A percentile compares a stretch with the other conserved stretches of the same genome.
Evolutionary conservation across 2,329 filamentous ascomycete genomes (phyloP).

Genomic region (Penicillium sp.): DNA sequence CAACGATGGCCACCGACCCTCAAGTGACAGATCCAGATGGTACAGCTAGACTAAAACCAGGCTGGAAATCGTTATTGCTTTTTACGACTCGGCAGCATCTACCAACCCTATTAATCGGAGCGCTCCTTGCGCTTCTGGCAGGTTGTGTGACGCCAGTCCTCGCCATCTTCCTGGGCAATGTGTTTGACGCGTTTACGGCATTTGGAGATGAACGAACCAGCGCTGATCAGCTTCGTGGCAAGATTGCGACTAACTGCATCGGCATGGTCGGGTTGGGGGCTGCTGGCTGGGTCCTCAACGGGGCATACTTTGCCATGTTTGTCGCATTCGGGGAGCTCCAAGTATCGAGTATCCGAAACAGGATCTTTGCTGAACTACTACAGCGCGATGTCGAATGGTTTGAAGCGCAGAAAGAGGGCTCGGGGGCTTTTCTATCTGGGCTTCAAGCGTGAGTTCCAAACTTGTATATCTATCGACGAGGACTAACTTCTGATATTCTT

Average conservation of each 20-base stretch:
- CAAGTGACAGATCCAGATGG: not conserved
- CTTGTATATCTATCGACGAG: not conserved
- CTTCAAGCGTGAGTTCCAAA: conserved; percentile 63
- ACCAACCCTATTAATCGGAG: conserved; percentile 50
- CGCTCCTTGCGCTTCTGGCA: conserved; percentile 53
- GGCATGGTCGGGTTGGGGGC: conserved; percentile 60
- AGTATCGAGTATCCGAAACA: conserved; percentile 59
- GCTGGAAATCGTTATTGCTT: conserved; percentile 60
- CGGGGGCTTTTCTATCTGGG: conserved; percentile 64
- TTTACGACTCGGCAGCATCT: conserved; percentile 64
- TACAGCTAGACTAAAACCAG: conserved; percentile 7
- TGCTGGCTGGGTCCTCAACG: conserved; percentile 62
- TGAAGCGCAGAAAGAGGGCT: conserved; percentile 65
- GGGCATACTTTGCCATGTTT: conserved; percentile 65
- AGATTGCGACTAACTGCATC: conserved; percentile 57
- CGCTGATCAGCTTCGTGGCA: conserved; percentile 49
- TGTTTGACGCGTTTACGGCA: conserved; percentile 66
- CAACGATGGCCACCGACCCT: not conserved
- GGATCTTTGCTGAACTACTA: conserved; percentile 65
- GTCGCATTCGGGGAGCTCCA: conserved; percentile 76
- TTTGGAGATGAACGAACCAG: conserved; percentile 56
- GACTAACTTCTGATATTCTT: not conserved
- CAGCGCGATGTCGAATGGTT: conserved; percentile 75
- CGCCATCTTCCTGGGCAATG: conserved; percentile 65
- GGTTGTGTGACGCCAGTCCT: conserved; percentile 61